A percentile compares a stretch with the other conserved stretches of the same genome.
phyloP scores from a whole-genome alignment of 345 rosid species.

The Atalantia buxifolia region DNA sequence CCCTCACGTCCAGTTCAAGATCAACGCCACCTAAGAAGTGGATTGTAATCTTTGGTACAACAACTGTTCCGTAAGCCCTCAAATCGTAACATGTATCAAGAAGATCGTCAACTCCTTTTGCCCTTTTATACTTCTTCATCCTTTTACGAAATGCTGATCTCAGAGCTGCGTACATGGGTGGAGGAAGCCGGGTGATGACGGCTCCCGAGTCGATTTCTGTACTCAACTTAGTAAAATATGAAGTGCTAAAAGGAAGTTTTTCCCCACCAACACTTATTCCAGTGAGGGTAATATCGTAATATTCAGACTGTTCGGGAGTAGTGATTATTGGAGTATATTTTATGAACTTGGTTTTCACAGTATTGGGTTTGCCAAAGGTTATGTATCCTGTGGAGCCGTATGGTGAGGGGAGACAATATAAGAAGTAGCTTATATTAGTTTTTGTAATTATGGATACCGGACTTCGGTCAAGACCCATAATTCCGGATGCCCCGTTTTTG shows the following conservation, averaged over 20 bases:
- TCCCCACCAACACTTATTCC: conserved; percentile 21
- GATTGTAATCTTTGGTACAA: conserved; percentile 3
- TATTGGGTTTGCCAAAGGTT: too few relatives aligned
- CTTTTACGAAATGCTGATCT: too few relatives aligned
- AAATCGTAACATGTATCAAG: too few relatives aligned
- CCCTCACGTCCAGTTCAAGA: conserved; percentile 14
- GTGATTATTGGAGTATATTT: too few relatives aligned
- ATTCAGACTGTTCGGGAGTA: not conserved
- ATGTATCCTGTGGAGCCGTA: conserved; percentile 18
- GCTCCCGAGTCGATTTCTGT: conserved; percentile 34
- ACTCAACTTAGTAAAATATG: not conserved
- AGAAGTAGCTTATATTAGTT: conserved; percentile 11
- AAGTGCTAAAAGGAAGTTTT: not conserved
- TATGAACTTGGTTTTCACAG: too few relatives aligned
- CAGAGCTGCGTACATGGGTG: not conserved
- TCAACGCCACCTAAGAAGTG: conserved; percentile 7
- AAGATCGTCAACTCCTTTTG: too few relatives aligned
- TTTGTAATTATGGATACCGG: too few relatives aligned
- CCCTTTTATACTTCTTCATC: too few relatives aligned
- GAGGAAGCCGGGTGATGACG: not conserved
- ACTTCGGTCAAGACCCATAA: too few relatives aligned
- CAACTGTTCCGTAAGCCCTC: too few relatives aligned
- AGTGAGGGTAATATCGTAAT: conserved; percentile 22
- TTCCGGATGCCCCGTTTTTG: not conserved
- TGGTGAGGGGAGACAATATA: conserved; percentile 31